Percentiles rank a stretch among this genome's conserved stretches.
These are phyloP conservation scores for Linnemannia elongata DNA, from an alignment of 192 early-diverging fungal species.

Conservation along the genomic window DNA sequence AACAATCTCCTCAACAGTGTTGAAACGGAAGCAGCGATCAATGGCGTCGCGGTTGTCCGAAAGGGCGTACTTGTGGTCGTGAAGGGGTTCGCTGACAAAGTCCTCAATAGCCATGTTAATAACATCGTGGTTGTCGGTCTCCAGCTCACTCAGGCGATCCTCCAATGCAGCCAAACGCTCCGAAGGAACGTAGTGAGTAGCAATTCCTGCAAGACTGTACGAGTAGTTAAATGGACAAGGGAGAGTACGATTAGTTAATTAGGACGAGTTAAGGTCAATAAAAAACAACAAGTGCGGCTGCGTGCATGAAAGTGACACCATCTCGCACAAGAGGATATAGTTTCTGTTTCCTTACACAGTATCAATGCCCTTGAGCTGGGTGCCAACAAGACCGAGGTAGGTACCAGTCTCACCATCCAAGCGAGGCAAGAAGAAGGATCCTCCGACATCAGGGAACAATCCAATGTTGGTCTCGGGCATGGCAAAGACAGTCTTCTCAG, in stretches of 20 bases:
- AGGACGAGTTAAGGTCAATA: background rate
- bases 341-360: slow-evolving; percentile 72
- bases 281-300: background rate
- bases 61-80: slow-evolving; percentile 57
- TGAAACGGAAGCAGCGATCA: slow-evolving; percentile 87
- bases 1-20: slow-evolving; percentile 88
- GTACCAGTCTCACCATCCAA: slow-evolving; percentile 95
- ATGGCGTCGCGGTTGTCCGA: slow-evolving; percentile 74
- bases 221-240: background rate
- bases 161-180: slow-evolving; percentile 85
- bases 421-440: slow-evolving; percentile 93
- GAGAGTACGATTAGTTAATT: background rate
- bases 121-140: slow-evolving; percentile 78
- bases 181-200: slow-evolving; percentile 95
- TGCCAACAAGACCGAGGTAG: slow-evolving; percentile 92
- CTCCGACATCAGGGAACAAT: slow-evolving; percentile 97
- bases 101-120: slow-evolving; percentile 93
- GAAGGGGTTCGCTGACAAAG: slow-evolving; percentile 78
- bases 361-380: slow-evolving; percentile 83
- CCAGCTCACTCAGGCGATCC: slow-evolving; percentile 84
- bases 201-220: slow-evolving; percentile 87
- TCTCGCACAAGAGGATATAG: background rate
- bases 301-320: background rate
- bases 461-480: slow-evolving; percentile 99
- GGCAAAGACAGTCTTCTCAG: slow-evolving; percentile 94